Evolutionary conservation across 352 stramenopile genomes (phyloP).

Genomic region (Globisporangium recalcitrans): DNA sequence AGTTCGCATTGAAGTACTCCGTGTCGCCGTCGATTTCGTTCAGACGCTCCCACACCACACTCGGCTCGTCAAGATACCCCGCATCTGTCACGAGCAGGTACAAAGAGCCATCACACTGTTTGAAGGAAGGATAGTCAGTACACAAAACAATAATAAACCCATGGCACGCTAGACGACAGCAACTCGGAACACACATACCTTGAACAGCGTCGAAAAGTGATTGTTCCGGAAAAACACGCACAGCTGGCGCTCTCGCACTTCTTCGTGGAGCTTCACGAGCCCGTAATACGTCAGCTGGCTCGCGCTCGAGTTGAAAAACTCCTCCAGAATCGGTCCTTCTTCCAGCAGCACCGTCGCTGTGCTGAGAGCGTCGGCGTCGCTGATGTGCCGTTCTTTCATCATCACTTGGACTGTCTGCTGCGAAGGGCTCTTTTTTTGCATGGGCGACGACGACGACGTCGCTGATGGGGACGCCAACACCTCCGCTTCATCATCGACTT

Average conservation of each 20-base stretch:
- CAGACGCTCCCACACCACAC: slow-evolving; percentile 94
- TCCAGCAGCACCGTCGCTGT: slow-evolving; percentile 63
- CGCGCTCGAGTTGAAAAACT: slow-evolving; percentile 88
- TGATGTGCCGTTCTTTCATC: slow-evolving; percentile 77
- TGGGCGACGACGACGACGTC: slow-evolving; percentile 20
- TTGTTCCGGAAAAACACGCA: slow-evolving; percentile 99
- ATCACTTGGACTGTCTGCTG: slow-evolving; percentile 64
- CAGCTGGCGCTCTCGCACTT: slow-evolving; percentile 87
- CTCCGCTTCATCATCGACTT: slow-evolving; percentile 6
- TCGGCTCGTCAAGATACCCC: slow-evolving; percentile 91
- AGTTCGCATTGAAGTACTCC: slow-evolving; percentile 69
- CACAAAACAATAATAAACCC: too few species aligned
- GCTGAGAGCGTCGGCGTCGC: slow-evolving; percentile 49
- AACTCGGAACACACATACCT: slow-evolving; percentile 48
- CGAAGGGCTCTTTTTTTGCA: slow-evolving; percentile 55
- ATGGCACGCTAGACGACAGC: too few species aligned
- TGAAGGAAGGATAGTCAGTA: neutral
- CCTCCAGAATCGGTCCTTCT: slow-evolving; percentile 73
- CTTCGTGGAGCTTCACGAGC: slow-evolving; percentile 89
- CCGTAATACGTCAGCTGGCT: slow-evolving; percentile 95
- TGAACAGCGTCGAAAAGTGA: slow-evolving; percentile 97
- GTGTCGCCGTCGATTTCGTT: slow-evolving; percentile 87
- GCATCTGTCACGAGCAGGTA: slow-evolving; percentile 97
- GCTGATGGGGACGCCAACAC: slow-evolving; percentile 13
- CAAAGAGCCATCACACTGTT: slow-evolving; percentile 85